Conservation (phyloP, 2,329 filamentous ascomycete species). For the Scopulariopsis brevicaulis region DNA sequence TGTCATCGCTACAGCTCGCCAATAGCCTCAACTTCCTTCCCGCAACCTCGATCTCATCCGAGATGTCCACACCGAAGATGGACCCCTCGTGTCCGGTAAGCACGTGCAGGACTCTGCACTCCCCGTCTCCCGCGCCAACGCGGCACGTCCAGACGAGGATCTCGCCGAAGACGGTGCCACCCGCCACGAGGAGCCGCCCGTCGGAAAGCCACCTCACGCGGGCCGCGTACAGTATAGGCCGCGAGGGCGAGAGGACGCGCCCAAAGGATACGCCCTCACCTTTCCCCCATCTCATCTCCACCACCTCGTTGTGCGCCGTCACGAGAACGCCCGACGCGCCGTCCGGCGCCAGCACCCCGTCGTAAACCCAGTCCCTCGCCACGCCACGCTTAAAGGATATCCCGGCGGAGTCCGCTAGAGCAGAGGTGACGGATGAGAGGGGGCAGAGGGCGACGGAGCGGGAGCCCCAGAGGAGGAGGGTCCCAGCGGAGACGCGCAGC, state of each 20-base stretch:
- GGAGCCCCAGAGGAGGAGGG: conserved; percentile 61
- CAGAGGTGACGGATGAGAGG: conserved; percentile 4
- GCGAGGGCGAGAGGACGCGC: conserved; percentile 50
- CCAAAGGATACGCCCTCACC: conserved; percentile 25
- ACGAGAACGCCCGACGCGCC: conserved; percentile 45
- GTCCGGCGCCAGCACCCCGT: conserved; percentile 43
- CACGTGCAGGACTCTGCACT: conserved; percentile 35
- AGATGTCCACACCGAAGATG: conserved; percentile 82
- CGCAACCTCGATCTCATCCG: conserved; percentile 33
- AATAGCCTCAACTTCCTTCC: conserved; percentile 47
- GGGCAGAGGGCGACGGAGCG: conserved; percentile 36
- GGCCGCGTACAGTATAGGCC: conserved; percentile 82
- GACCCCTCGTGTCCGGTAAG: conserved; percentile 76
- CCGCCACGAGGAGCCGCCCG: conserved; percentile 60
- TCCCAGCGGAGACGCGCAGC: conserved; percentile 32
- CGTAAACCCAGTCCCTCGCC: conserved; percentile 68
- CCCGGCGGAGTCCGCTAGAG: neutral
- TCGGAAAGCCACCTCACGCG: conserved; percentile 52
- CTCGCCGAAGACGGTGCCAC: conserved; percentile 90
- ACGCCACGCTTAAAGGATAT: conserved; percentile 3
- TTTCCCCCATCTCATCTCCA: conserved; percentile 30
- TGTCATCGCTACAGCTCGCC: conserved; percentile 88
- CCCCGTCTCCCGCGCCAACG: conserved; percentile 11
- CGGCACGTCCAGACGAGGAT: conserved; percentile 78
- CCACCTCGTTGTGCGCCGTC: conserved; percentile 79